A percentile compares a stretch with the other conserved stretches of the same genome.
These are phyloP conservation scores for Articulospora tetracladia DNA, from an alignment of 495 filamentous ascomycete species.

Conservation along the genomic window DNA sequence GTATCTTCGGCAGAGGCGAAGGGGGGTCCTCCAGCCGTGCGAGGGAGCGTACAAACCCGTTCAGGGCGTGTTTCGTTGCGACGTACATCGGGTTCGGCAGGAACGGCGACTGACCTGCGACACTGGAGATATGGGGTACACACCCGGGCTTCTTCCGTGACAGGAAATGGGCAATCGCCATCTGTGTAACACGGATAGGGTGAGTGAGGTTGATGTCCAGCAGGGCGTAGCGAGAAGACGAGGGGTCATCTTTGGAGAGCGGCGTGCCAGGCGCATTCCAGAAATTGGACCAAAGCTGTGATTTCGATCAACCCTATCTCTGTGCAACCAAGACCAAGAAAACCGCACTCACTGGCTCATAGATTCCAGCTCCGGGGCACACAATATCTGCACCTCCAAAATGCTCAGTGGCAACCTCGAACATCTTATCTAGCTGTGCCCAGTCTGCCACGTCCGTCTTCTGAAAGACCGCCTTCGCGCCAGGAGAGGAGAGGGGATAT, in stretches of 20 bases:
- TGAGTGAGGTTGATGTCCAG: slow-evolving; percentile 69
- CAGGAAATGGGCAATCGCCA: slow-evolving; percentile 57
- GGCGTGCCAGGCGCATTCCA: slow-evolving; percentile 23
- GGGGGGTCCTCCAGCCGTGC: slow-evolving; percentile 36
- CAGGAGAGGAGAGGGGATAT: slow-evolving; percentile 32
- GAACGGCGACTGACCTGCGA: slow-evolving; percentile 53
- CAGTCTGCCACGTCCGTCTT: slow-evolving; percentile 61
- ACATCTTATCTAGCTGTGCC: slow-evolving; percentile 56
- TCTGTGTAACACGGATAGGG: slow-evolving; percentile 62
- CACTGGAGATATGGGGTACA: slow-evolving; percentile 56
- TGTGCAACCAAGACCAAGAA: slow-evolving; percentile 17
- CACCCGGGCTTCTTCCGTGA: slow-evolving; percentile 14
- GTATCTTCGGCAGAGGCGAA: slow-evolving; percentile 46
- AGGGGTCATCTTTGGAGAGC: slow-evolving; percentile 42
- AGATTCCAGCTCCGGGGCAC: slow-evolving; percentile 64
- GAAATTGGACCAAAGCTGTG: slow-evolving; percentile 22
- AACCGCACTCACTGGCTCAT: slow-evolving; percentile 45
- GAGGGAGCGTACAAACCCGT: slow-evolving; percentile 48
- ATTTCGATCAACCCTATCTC: neutral
- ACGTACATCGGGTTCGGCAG: slow-evolving; percentile 54
- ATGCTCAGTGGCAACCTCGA: slow-evolving; percentile 49
- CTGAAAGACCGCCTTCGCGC: slow-evolving; percentile 54
- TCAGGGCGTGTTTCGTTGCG: slow-evolving; percentile 62
- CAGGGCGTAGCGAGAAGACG: slow-evolving; percentile 46
- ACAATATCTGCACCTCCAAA: slow-evolving; percentile 63